Evolutionary conservation across 306 rosid genomes (phyloP), one percentile per base, ranked within the genome.

Genomic region (Cucurbita moschata): DNA sequence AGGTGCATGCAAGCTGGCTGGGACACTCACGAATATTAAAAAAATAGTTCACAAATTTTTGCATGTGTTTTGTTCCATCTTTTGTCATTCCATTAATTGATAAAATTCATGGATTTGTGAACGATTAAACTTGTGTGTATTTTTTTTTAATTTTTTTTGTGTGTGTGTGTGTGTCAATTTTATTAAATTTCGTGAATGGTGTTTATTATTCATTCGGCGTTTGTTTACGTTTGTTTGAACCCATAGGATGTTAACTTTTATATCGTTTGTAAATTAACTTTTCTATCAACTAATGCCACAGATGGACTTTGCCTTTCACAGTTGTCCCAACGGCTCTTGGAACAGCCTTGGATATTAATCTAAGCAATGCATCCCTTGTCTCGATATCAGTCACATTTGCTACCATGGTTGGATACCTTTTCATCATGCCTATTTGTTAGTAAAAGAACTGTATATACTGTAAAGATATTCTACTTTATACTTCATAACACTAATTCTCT

Each of bases 241-340:
- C 72, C 21, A 5, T 52, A 52, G 77, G 78, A 50, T 69, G 61
- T 54, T 51, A 75, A 35, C 59, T 76, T 76, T 70, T 18, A 59
- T 35, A 51, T 79, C 21, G 44, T 63, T 75, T 56, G 77, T 85
- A 73, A 84, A 87, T 89, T 91, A 88, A 94, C 97, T 81, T 90
- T 79, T 84, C 89, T 87, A 91, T 88, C 89, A 85, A 94, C 99
- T 94, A 94, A 94, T 94, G 97, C 94, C 74, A 91, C 99, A 94
- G 99, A 94, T 91, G 99, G 97, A 94, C 88, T 94, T 94, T 94
- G 85, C 99, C 98, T 94, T 94, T 94, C 86, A 94, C 99, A 94
- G 99, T 94, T 94, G 95, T 94, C 86, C 99, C 99, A 47, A 94
- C 97, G 47, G 96, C 96, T 84, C 87, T 94, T 77, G 99, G 95